Percentiles rank a stretch among this genome's conserved stretches.
phyloP scores from a whole-genome alignment of 495 filamentous ascomycete genomes.

The Penicillium egyptiacum region DNA sequence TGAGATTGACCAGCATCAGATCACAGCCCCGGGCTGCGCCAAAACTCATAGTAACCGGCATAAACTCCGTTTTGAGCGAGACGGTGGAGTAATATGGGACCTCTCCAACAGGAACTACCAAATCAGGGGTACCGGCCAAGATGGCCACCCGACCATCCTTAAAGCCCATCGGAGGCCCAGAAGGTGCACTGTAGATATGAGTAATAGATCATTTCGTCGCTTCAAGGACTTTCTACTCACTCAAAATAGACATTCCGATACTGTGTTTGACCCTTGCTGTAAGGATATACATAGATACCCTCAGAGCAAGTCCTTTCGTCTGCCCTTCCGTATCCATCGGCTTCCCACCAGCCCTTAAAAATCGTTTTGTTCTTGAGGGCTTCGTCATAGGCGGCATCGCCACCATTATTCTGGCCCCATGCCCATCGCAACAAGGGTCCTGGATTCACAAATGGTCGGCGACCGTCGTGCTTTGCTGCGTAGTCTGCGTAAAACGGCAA shows the following conservation, averaged over 20 bases:
- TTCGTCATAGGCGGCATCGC: conserved; percentile 32
- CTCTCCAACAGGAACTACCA: conserved; percentile 59
- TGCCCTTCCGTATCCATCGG: conserved; percentile 41
- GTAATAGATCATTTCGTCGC: neutral
- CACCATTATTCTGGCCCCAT: conserved; percentile 48
- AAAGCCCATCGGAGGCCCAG: conserved; percentile 44
- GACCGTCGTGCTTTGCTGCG: conserved; percentile 45
- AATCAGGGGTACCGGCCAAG: conserved; percentile 54
- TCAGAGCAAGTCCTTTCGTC: conserved; percentile 43
- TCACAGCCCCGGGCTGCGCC: conserved; percentile 64
- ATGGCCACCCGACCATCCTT: conserved; percentile 41
- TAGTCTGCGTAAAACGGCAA: conserved; percentile 56
- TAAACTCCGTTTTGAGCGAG: conserved; percentile 51
- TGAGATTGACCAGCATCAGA: conserved; percentile 55
- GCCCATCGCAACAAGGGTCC: conserved; percentile 56
- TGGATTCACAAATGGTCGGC: conserved; percentile 55
- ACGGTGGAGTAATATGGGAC: conserved; percentile 52
- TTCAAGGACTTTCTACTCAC: neutral
- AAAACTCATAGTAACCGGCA: conserved; percentile 61
- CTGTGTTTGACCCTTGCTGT: conserved; percentile 22
- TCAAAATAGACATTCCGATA: conserved; percentile 37
- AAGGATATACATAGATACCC: conserved; percentile 38
- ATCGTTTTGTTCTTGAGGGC: conserved; percentile 47
- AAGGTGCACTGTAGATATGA: conserved; percentile 17
- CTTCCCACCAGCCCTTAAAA: conserved; percentile 56